phyloP scores from a whole-genome alignment of 441 rosid genomes.

The Manihot esculenta region DNA sequence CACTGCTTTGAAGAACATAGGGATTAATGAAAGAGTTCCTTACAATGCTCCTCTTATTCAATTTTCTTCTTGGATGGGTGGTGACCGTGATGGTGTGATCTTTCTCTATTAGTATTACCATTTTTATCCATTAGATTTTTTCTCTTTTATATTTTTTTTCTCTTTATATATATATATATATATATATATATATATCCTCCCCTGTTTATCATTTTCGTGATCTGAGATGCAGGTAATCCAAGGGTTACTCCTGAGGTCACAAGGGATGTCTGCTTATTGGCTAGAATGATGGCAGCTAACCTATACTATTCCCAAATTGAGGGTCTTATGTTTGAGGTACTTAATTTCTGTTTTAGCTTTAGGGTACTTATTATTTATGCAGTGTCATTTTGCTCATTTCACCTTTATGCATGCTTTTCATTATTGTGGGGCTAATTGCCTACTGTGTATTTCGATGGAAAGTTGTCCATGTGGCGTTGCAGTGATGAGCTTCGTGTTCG shows the following conservation, averaged over 20 bases:
- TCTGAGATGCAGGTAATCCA: conserved; percentile 57
- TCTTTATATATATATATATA: too few species aligned
- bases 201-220: not conserved
- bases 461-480: conserved; percentile 99
- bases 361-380: not conserved
- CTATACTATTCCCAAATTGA: conserved; percentile 69
- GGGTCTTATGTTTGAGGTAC: conserved; percentile 82
- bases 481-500: conserved; percentile 71
- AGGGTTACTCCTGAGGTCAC: conserved; percentile 83
- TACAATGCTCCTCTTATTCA: conserved; percentile 91
- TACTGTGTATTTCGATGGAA: conserved; percentile 24
- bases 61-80: conserved; percentile 98
- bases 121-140: not conserved
- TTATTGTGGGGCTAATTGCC: conserved; percentile 12
- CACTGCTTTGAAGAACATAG: conserved; percentile 71
- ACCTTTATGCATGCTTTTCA: not conserved
- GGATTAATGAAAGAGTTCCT: conserved; percentile 75
- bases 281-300: conserved; percentile 89
- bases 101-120: not conserved
- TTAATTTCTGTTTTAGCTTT: not conserved
- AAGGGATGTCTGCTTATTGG: conserved; percentile 74
- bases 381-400: not conserved
- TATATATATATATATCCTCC: too few species aligned
- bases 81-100: conserved; percentile 80
- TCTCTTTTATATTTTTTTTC: too few species aligned